Evolutionary conservation across 164 flowering plant genomes (phyloP).

Genomic region (Brasenia schreberi): DNA sequence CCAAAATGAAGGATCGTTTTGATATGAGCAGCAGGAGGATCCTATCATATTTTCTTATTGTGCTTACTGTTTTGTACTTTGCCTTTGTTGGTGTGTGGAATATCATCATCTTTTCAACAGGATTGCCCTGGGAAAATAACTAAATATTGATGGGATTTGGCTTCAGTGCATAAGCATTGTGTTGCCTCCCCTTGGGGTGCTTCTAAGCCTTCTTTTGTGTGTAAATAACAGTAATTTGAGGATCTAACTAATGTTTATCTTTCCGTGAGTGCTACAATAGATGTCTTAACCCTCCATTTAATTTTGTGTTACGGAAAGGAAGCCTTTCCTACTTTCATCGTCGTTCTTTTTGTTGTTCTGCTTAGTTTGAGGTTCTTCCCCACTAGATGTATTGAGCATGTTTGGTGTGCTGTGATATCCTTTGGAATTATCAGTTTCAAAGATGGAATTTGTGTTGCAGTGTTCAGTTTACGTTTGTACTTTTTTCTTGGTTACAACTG

Average conservation of each 20-base stretch:
- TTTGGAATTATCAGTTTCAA: no score
- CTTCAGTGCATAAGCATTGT: neutral
- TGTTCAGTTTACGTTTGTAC: no score
- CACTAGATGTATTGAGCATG: no score
- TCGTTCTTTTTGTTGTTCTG: neutral
- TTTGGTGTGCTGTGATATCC: no score
- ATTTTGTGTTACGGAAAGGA: neutral
- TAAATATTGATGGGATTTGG: neutral
- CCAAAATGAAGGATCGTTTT: neutral
- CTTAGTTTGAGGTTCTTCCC: no score
- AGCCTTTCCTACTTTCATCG: neutral
- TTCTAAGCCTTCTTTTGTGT: neutral
- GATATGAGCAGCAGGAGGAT: neutral
- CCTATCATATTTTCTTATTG: neutral
- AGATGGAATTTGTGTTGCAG: no score
- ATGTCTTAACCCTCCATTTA: neutral
- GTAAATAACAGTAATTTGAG: neutral
- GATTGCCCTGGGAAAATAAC: neutral
- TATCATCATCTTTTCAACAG: neutral
- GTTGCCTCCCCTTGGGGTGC: neutral
- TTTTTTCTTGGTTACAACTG: no score
- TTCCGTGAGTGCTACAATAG: neutral
- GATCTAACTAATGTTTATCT: neutral
- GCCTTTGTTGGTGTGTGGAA: neutral
- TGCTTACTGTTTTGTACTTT: neutral